phyloP scores from a whole-genome alignment of 2,329 filamentous ascomycete species.

The Colletotrichum agaves region DNA sequence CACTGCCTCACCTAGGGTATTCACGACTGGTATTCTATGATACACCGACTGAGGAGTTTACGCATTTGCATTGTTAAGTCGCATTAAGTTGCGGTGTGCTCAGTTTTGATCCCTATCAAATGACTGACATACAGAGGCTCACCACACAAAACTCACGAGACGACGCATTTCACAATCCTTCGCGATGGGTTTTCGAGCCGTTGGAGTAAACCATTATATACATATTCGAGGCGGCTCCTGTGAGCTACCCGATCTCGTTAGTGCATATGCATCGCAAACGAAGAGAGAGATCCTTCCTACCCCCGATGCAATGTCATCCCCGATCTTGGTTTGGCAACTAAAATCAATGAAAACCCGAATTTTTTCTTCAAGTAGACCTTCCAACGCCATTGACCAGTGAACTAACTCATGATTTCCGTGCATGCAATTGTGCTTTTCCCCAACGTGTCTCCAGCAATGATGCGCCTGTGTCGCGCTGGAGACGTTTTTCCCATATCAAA shows the following conservation, averaged over 20 bases:
- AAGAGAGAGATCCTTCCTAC: not conserved
- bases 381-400: not conserved
- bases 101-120: too few relatives aligned
- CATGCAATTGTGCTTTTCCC: slow-evolving; percentile 8
- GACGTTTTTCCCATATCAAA: not conserved
- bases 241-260: not conserved
- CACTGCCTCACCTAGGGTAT: too few relatives aligned
- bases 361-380: not conserved
- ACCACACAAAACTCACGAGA: too few relatives aligned
- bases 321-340: not conserved
- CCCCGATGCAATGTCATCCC: slow-evolving; percentile 2
- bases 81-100: too few relatives aligned
- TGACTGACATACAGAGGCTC: too few relatives aligned
- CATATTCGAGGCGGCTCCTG: too few relatives aligned
- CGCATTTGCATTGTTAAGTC: too few relatives aligned
- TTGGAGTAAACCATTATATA: too few relatives aligned
- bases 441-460: not conserved
- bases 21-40: too few relatives aligned
- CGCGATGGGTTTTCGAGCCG: too few relatives aligned
- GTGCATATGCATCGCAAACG: not conserved
- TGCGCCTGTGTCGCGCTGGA: slow-evolving; percentile 20
- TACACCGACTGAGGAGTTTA: too few relatives aligned
- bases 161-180: too few relatives aligned
- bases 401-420: slow-evolving; percentile 1
- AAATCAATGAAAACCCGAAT: not conserved